Evolutionary conservation across 1,139 yeast genomes (phyloP), one percentile per base, ranked within the genome.

Genomic region (Blastobotrys apis): DNA sequence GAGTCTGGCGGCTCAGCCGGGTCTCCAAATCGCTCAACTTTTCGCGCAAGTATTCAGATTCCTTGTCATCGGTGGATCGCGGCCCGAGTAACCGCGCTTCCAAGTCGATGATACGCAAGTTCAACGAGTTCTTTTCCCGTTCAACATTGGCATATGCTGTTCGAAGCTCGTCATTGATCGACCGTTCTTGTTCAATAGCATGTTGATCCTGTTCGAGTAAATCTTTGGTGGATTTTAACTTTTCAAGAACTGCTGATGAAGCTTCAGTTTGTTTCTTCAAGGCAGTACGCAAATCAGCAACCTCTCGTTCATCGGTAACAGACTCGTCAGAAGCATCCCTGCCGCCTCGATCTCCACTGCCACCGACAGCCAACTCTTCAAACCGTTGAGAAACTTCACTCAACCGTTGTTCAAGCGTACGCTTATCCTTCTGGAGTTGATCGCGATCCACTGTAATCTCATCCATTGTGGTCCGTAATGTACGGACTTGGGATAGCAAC

Each of bases 371-470:
- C 5, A 57, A 49, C 37, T 54, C 63, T 40, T 59, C 63, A 33
- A 60, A 53, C 31, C 59, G 56, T 39, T 54, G 48, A 3, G 59
- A 55, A 35, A 60, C 53, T 33, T 60, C 63, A 9, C 54, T 50
- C n/a, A 65, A 51, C 8, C 69, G 58, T 32, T 49, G 52, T 45
- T 68, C 72, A n/a, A 68, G 55, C 9, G 58, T 56, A 20, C 62
- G 51, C 53, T 67, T 67, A 41, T 67, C 71, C 40, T 57, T 58
- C 20, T 56, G 60, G 20, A 67, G 53, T 41, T 65, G 66, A 44
- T 66, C 68, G 12, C 69, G 56, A 39, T 66, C 71, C 15, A 53
- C 51, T 1, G 66, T 56, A 10, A 68, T 58, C 38, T 67, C 71
- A 33, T 60, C 61, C 59, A 67, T 56, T 9, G 66, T 62, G 15